A percentile compares a stretch with the other conserved stretches of the same genome.
phyloP scores from a whole-genome alignment of 2,329 filamentous ascomycete species.

The Microascus cirrosus region DNA sequence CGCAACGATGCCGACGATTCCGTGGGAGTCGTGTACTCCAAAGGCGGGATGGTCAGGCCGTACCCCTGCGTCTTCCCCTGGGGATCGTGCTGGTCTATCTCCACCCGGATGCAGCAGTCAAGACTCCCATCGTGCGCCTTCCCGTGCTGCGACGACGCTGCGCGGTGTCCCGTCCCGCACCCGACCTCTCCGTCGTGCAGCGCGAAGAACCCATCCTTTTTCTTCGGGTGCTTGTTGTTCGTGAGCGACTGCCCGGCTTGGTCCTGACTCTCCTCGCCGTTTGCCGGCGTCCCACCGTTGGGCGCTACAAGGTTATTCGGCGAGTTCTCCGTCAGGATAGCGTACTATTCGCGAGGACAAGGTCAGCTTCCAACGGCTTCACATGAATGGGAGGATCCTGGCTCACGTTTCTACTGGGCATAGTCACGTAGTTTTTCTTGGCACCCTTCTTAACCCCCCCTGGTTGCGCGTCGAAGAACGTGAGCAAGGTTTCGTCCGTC shows the following conservation, averaged over 20 bases:
- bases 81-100: constrained; percentile 74
- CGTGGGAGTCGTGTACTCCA: constrained; percentile 26
- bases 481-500: constrained; percentile 87
- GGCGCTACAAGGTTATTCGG: constrained; percentile 31
- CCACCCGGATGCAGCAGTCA: constrained; percentile 77
- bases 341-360: constrained; percentile 38
- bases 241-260: not conserved
- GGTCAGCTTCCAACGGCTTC: no score
- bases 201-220: constrained; percentile 57
- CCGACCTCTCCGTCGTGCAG: constrained; percentile 67
- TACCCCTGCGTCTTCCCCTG: constrained; percentile 74
- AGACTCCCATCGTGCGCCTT: constrained; percentile 49
- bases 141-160: constrained; percentile 51
- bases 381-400: no score
- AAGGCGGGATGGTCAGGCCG: constrained; percentile 70
- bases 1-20: not conserved
- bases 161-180: constrained; percentile 68
- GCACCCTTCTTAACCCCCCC: constrained; percentile 65
- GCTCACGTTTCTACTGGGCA: constrained; percentile 66
- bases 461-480: constrained; percentile 85
- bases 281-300: not conserved
- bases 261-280: not conserved
- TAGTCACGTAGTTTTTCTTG: constrained; percentile 71
- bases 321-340: constrained; percentile 81
- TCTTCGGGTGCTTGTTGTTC: constrained; percentile 17